These are phyloP conservation scores for Leccinum subtestaceum DNA, from an alignment of 768 basidiomycete genomes.

Conservation along the genomic window DNA sequence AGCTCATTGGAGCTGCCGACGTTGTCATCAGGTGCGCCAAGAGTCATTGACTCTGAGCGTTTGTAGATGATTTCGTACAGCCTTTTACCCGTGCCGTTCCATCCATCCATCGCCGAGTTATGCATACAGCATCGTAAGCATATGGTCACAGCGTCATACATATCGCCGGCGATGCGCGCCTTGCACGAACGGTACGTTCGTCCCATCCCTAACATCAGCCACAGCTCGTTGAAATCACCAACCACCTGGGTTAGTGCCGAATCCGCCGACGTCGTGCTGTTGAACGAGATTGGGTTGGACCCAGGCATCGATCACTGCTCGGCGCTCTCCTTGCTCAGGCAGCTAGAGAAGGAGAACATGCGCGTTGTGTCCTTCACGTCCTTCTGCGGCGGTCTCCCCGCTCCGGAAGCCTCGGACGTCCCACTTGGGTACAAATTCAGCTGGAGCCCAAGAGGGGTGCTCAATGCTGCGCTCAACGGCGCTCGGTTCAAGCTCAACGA, in stretches of 20 bases:
- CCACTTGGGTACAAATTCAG: constrained; percentile 92
- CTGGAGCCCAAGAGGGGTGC: constrained; percentile 87
- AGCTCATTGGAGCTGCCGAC: constrained; percentile 63
- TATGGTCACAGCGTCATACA: constrained; percentile 90
- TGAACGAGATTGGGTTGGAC: constrained; percentile 90
- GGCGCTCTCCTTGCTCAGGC: constrained; percentile 65
- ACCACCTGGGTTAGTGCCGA: constrained; percentile 46
- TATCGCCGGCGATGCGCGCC: constrained; percentile 70
- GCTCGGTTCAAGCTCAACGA: constrained; percentile 63
- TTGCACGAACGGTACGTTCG: constrained; percentile 57
- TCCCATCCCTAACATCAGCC: neutral
- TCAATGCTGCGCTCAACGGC: constrained; percentile 72
- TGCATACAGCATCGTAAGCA: constrained; percentile 72
- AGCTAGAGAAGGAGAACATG: constrained; percentile 50
- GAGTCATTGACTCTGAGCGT: neutral
- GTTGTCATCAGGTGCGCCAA: constrained; percentile 74
- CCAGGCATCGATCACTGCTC: constrained; percentile 90
- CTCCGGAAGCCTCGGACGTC: constrained; percentile 54
- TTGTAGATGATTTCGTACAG: constrained; percentile 36
- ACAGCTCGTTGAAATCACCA: neutral
- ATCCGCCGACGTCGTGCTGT: constrained; percentile 61
- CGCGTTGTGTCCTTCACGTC: constrained; percentile 72
- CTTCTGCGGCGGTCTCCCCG: constrained; percentile 91
- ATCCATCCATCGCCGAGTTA: constrained; percentile 63
- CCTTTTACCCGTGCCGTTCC: constrained; percentile 75